Evolutionary conservation across 164 flowering plant genomes (phyloP), one percentile per base, ranked within the genome.

Genomic region (Malania oleifera): DNA sequence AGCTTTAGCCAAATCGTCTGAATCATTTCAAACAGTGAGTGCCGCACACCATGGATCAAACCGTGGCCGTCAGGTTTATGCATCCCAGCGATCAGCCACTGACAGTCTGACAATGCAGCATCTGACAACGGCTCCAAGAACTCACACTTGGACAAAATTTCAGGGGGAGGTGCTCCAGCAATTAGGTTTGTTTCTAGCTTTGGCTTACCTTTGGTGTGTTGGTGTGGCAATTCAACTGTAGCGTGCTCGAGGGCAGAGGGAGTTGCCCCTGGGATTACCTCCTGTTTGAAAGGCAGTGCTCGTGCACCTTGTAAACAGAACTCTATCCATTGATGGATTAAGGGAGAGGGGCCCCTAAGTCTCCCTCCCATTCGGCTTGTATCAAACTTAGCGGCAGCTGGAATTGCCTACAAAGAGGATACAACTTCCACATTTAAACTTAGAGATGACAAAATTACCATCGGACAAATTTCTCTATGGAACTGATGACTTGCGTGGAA

Each of bases 251-350:
- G 75, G 57, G 82, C 60, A 31, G 67, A 63, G 18, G 97, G 95
- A 57, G 85, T 72, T 40, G 98, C 83, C 38, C 98, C 98, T 1
- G 97, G 84, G 26, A 84, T 49, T 12, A 84, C 86, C 61, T 78
- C 95, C 57, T 86, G 90, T 63, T 68, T 67, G 75, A 89, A 93
- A 60, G 95, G 95, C 48, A 82, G 49, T 44, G 84, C 88, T 75
- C 97, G 78, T 54, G 84, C 81, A 29, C 79, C 60, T 78, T 89
- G 96, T 61, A 86, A 65, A 75, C 98, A 89, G 77, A 93, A 93
- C 27, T 89, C 92, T 26, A 93, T 67, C 98, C 98, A 93, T 54
- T 93, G 96, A 70, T 83, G 78, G 39, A 83, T 69, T 34, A 87
- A 59, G 18, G 97, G 98, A 37, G 97, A 89, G 22, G 96, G 89